Conservation (phyloP, 148 eudicot genomes). For the Camellia granthamiana region DNA sequence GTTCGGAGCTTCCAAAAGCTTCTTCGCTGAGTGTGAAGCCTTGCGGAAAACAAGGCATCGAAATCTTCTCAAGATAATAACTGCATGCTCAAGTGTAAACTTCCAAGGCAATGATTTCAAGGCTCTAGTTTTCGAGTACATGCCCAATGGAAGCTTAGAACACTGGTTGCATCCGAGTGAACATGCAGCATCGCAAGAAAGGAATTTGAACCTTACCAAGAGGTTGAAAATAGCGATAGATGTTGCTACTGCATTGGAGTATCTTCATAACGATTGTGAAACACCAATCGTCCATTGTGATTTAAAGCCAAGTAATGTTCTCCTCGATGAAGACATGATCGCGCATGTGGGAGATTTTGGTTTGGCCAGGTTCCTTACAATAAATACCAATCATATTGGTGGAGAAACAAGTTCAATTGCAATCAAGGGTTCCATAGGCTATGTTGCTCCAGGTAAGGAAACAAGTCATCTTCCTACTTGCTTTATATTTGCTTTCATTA, state of each 20-base stretch:
- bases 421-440: slow-evolving; percentile 4
- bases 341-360: slow-evolving; percentile 18
- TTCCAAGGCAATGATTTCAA: slow-evolving; percentile 3
- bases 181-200: too few species aligned
- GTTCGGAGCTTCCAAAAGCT: slow-evolving; percentile 15
- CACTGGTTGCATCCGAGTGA: slow-evolving; percentile 13
- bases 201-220: neutral
- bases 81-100: neutral
- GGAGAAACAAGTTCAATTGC: neutral
- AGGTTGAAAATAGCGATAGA: slow-evolving; percentile 15
- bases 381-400: neutral
- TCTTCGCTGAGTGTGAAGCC: slow-evolving; percentile 12
- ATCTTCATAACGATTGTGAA: slow-evolving; percentile 11
- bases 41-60: slow-evolving; percentile 2
- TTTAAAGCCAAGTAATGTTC: neutral
- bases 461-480: neutral
- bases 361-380: slow-evolving; percentile 10
- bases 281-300: slow-evolving; percentile 17
- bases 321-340: slow-evolving; percentile 8
- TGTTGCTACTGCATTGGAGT: neutral
- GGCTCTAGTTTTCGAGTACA: neutral
- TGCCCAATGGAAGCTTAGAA: slow-evolving; percentile 1
- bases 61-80: slow-evolving; percentile 12
- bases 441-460: neutral
- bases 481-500: neutral